Evolutionary conservation across 306 rosid genomes (phyloP), one percentile per base, ranked within the genome.

Genomic region (Fragaria iinumae): DNA sequence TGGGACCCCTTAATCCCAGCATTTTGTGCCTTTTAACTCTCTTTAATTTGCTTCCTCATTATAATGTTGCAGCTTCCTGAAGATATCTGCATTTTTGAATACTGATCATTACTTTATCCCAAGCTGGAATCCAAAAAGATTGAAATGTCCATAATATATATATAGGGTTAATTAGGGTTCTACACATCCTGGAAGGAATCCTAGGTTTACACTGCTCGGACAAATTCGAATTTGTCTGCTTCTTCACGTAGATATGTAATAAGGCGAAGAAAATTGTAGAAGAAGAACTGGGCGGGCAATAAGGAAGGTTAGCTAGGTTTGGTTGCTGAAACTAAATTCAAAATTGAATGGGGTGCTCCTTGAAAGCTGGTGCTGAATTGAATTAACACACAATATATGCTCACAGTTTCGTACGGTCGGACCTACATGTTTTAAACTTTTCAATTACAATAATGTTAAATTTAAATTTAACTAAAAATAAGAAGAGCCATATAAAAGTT

Each of bases 141-240:
- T 59, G 53, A 48, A 14, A 48, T 48, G 53, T 49, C 21, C 14
- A 36, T 5, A 32, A 36, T 36, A 36, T 36, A 32, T 32, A 32
- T 32, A 36, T 36, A 14, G 59, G 11, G 11, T 20, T 32, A 32
- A 32, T 32, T 56, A 3, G 32, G 23, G 74, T 4, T 29, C 1
- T 47, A 16, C 60, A 48, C 69, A 8, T 29, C 38, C 68, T 49
- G 70, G 71, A 78, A 80, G 73, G 90, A 86, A 86, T 90, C 90
- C 90, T 76, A 88, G 84, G 87, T 83, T 75, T 75, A 67, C 10
- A 41, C 80, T 72, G 77, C 49, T 38, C 70, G 65, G 55, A 84
- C 72, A 75, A 75, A 75, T 74, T 82, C 74, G 5, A 41, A 14
- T 12, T 43, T 43, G 73, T 78, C 76, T 78, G 64, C 55, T 70